Conservation (phyloP, 805 yeast genomes). For the Spathaspora hagerdaliae region DNA sequence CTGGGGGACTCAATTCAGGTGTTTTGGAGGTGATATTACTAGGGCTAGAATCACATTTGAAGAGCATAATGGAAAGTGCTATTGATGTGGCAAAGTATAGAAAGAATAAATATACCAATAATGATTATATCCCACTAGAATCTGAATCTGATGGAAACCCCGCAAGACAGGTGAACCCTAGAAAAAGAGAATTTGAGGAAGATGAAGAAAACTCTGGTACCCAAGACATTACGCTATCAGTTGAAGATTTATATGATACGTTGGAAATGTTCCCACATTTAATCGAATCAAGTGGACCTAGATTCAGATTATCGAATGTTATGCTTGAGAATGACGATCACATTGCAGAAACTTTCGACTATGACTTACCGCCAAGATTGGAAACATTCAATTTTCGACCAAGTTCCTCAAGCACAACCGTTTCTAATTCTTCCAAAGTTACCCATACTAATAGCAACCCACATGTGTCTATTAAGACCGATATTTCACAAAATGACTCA, state of each 20-base stretch:
- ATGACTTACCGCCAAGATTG: constrained; percentile 26
- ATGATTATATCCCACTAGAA: constrained; percentile 25
- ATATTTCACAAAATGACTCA: not conserved
- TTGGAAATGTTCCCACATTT: constrained; percentile 62
- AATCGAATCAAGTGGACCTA: constrained; percentile 64
- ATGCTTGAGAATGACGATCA: constrained; percentile 55
- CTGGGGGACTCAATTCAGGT: constrained; percentile 74
- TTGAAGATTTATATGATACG: constrained; percentile 66
- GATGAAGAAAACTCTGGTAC: constrained; percentile 6
- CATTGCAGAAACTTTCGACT: constrained; percentile 19
- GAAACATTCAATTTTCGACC: not conserved
- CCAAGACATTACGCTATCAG: constrained; percentile 43
- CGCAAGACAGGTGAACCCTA: not conserved
- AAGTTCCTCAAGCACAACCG: not conserved
- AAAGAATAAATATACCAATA: constrained; percentile 40
- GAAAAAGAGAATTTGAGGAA: constrained; percentile 18
- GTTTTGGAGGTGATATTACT: constrained; percentile 71
- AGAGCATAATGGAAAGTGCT: constrained; percentile 67
- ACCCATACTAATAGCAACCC: not conserved
- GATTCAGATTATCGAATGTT: constrained; percentile 44
- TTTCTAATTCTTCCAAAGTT: not conserved
- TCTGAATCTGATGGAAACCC: not conserved
- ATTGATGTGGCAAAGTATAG: constrained; percentile 69
- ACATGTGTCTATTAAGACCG: too few relatives aligned
- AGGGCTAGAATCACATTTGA: constrained; percentile 82